Base-by-base conservation (phyloP, 805 yeast genomes). In the Kodamaea leandrae region DNA sequence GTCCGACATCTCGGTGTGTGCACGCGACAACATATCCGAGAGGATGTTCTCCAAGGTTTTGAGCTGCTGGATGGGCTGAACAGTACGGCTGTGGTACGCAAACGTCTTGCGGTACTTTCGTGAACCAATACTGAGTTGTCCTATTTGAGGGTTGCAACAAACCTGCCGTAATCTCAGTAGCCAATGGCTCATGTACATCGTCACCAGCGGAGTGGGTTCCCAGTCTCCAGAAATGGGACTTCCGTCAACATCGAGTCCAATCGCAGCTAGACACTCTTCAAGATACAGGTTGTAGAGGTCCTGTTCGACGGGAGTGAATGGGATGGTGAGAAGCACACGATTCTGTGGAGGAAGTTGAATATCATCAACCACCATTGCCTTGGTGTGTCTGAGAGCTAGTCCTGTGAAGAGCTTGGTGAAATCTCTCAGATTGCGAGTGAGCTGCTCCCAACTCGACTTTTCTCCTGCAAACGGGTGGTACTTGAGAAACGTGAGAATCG, bases 271-370 rank as follows among this genome's bases (percentile, higher is more conserved):
- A 53, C 88, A 87, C n/a, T 76, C 74, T 14, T 74, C 70, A 54
- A 78, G 78, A 15, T 78, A 50, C 48, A 80, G 79, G 38, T 80
- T 75, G 56, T 93, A 93, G 52, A 86, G 82, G 54, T 86, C 88
- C 54, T 85, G 84, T 57, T 93, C 99, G 15, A 93, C 77, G 0
- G 87, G 80, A 3, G 85, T 80, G 58, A 93, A 85, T 2, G 89
- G 87, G 14, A 86, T 70, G 1, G 86, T 72, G 36, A 93, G 60
- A 34, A 89, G 65, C 7, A 80, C 70, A 38, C 96, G 71, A 3
- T 72, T 71, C 57, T 93, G 99, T 0, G 79, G 78, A 0, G 99
- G 99, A 7, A 93, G 67, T 29, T 70, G 57, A 12, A 93, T 80
- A 52, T 91, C 95, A 34, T 77, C 72, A 25, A 78, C 76, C 0